Evolutionary conservation across 2,329 filamentous ascomycete genomes (phyloP), one percentile per base, ranked within the genome.

Genomic region (Xylaria sp.): DNA sequence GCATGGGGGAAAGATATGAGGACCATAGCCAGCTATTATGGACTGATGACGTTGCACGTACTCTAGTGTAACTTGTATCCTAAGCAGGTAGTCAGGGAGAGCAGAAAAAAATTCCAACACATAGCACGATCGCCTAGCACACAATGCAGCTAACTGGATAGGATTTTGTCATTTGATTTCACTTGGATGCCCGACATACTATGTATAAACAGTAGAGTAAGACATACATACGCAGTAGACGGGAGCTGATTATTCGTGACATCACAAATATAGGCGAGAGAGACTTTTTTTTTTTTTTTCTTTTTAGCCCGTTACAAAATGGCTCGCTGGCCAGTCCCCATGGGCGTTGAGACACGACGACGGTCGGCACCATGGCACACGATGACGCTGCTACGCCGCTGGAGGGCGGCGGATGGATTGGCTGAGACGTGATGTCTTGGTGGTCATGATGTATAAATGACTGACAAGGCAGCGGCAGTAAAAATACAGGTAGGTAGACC

Each of bases 221-320:
- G 68, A 66, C 68, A 68, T 35, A 35, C 32, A 35, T 35, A 35
- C 32, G 32, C 10, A 37, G 8, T 35, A 35, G 57, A 51, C 54
- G 21, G 47, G 63, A 71, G 69, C 65, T 70, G 68, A 67, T 65
- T 71, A 44, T 55, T 40, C 55, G 55, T 66, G 63, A 66, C 61
- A 71, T 66, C 60, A 65, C 60, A 10, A 47, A 60, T 40, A 27
- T 40, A 35, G 50, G 42, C 50, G 53, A 44, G 58, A 60, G 32
- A 35, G 32, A 35, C 32, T 9, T 35, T 35, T 35, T 35, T 35
- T 9, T 9, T 35, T 35, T 35, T 35, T 2, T 4, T 37, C 23
- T n/a, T 21, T 40, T 55, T 48, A 40, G 13, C 40, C 29, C 40
- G 32, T 48, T 35, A 9, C 10, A 6, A 6, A 54, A 50, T 44